Percentiles rank a stretch among this genome's conserved stretches.
These are phyloP conservation scores for Phytopythium mirpurense DNA, from an alignment of 352 stramenopile genomes.

Conservation along the genomic window DNA sequence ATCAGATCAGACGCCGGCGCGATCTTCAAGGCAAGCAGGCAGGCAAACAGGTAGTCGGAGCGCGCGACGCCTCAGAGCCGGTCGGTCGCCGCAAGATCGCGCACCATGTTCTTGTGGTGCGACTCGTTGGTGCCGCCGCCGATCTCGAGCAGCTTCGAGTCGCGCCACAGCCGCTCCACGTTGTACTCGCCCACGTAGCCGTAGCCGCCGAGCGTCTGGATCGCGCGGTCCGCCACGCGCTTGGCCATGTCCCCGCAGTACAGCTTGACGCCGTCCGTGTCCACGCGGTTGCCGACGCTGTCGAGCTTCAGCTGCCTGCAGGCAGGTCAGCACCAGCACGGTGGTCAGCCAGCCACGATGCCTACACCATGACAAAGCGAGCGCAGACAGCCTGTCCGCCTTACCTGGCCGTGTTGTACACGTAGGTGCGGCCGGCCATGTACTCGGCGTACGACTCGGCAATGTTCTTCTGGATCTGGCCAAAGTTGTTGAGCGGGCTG, in stretches of 20 bases:
- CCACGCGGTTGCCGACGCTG: slow-evolving; percentile 93
- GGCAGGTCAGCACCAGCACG: not conserved
- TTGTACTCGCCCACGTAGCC: slow-evolving; percentile 99
- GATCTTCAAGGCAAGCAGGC: not conserved
- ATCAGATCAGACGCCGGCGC: not conserved
- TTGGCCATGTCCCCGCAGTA: slow-evolving; percentile 98
- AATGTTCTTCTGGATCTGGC: slow-evolving; percentile 96
- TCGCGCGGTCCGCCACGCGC: slow-evolving; percentile 95
- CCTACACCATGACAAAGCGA: too few relatives aligned
- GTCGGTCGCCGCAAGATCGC: slow-evolving; percentile 48
- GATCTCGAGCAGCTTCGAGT: slow-evolving; percentile 99
- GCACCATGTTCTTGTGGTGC: slow-evolving; percentile 99
- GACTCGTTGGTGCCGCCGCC: slow-evolving; percentile 98
- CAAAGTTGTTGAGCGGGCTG: slow-evolving; percentile 86
- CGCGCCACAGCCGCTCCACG: slow-evolving; percentile 97
- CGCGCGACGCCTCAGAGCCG: slow-evolving; percentile 17
- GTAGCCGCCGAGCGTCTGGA: slow-evolving; percentile 97
- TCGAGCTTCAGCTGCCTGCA: slow-evolving; percentile 91
- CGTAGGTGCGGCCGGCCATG: slow-evolving; percentile 94
- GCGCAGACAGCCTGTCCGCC: too few relatives aligned
- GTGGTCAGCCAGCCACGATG: not conserved
- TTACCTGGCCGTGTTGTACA: slow-evolving; percentile 94
- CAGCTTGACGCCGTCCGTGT: slow-evolving; percentile 98
- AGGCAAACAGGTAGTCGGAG: too few relatives aligned
- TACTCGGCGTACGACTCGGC: slow-evolving; percentile 98